Percentiles rank a stretch among this genome's conserved stretches.
phyloP scores from a whole-genome alignment of 2,329 filamentous ascomycete species.

The Sporothrix brasiliensis region DNA sequence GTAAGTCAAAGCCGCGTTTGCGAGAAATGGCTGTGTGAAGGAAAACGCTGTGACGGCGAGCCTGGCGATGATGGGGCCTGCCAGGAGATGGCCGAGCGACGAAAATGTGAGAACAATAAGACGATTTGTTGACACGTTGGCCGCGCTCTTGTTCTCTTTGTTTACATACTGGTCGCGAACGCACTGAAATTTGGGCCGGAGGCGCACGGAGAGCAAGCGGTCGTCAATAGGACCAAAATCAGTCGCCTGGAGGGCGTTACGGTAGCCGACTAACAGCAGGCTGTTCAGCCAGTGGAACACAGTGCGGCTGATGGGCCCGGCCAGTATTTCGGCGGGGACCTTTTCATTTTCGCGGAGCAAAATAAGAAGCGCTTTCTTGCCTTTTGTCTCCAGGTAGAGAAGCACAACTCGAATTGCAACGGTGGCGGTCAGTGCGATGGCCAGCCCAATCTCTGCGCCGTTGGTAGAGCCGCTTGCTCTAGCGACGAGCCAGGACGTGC shows the following conservation, averaged over 20 bases:
- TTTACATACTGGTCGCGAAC: background rate
- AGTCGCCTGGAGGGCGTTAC: constrained; percentile 37
- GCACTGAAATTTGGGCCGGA: constrained; percentile 5
- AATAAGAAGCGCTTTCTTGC: constrained; percentile 13
- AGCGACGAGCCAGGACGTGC: background rate
- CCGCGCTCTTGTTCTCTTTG: background rate
- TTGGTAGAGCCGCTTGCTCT: background rate
- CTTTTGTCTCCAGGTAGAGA: background rate
- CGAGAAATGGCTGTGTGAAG: constrained; percentile 16
- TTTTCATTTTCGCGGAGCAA: constrained; percentile 10
- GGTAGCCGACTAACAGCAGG: constrained; percentile 55
- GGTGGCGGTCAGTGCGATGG: constrained; percentile 2
- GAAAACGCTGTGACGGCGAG: constrained; percentile 8
- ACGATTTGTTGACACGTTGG: background rate
- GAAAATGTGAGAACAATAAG: background rate
- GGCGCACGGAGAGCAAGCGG: background rate
- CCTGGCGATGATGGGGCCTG: background rate
- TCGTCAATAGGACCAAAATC: constrained; percentile 17
- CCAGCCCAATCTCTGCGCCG: background rate
- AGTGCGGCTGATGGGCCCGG: constrained; percentile 51
- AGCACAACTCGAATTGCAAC: constrained; percentile 4
- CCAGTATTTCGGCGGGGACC: constrained; percentile 42
- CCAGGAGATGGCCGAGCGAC: background rate
- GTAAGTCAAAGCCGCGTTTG: constrained; percentile 1
- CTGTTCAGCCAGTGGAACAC: constrained; percentile 59